A percentile compares a stretch with the other conserved stretches of the same genome.
Conservation (phyloP, 768 basidiomycete species). For the Boletus rubropictus region DNA sequence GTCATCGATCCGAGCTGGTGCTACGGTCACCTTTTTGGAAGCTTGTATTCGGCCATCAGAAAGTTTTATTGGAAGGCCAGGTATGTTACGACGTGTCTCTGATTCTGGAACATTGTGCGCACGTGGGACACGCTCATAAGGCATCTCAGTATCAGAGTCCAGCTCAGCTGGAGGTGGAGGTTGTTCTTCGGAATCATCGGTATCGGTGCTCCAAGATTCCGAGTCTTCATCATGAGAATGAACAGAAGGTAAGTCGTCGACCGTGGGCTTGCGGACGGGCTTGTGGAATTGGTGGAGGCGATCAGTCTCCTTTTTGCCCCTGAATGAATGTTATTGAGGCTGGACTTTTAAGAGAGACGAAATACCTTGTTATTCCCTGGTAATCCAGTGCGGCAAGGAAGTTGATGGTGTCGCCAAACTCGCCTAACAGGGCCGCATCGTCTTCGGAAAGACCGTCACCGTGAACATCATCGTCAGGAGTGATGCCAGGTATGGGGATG, state of each 20-base stretch:
- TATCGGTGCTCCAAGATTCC: constrained; percentile 43
- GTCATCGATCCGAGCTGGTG: constrained; percentile 18
- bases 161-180: constrained; percentile 6
- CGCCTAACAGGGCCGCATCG: constrained; percentile 59
- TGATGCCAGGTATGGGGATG: constrained; percentile 52
- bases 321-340: constrained; percentile 26
- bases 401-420: constrained; percentile 53
- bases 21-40: constrained; percentile 35
- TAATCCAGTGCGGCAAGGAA: constrained; percentile 73
- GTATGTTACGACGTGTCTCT: constrained; percentile 46
- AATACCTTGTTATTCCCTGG: constrained; percentile 75
- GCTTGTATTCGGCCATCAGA: constrained; percentile 70
- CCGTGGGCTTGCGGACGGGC: constrained; percentile 39
- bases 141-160: constrained; percentile 63
- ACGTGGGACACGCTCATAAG: constrained; percentile 63
- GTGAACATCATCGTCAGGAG: constrained; percentile 9
- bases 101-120: constrained; percentile 42
- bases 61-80: constrained; percentile 81
- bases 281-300: constrained; percentile 64
- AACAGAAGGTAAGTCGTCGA: constrained; percentile 64
- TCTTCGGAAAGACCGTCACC: constrained; percentile 57
- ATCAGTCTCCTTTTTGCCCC: constrained; percentile 81
- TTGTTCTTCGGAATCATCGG: constrained; percentile 27
- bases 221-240: constrained; percentile 62
- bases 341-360: constrained; percentile 4